Percentiles rank a stretch among this genome's conserved stretches.
Evolutionary conservation across 768 basidiomycete species (phyloP).

Genomic region (Fistulinella prunicolor): DNA sequence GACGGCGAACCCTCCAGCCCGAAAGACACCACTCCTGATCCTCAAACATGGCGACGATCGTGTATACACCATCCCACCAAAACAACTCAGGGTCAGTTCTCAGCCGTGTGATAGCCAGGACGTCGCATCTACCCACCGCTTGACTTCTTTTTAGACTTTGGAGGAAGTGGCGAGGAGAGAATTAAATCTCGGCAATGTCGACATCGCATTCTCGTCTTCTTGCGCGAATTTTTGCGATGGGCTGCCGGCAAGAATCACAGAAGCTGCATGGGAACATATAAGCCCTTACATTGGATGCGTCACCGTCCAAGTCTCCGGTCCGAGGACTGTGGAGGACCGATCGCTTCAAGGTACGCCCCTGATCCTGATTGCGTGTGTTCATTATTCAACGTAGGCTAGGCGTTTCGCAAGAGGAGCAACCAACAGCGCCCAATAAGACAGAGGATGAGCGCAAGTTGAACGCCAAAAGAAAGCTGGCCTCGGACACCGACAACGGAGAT

Average conservation of each 20-base stretch:
- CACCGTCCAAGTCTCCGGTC: constrained; percentile 7
- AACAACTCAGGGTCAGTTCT: constrained; percentile 12
- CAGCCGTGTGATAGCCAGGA: not conserved
- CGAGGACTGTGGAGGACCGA: not conserved
- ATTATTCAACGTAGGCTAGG: not conserved
- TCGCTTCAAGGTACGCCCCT: constrained; percentile 1
- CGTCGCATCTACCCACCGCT: not conserved
- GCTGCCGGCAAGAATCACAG: constrained; percentile 22
- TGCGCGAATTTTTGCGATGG: constrained; percentile 22
- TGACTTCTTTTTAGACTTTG: constrained; percentile 8
- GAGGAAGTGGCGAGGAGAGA: constrained; percentile 17
- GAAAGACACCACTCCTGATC: constrained; percentile 20
- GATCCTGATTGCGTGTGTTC: too few species aligned
- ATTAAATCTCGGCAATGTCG: constrained; percentile 18
- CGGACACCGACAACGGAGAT: not conserved
- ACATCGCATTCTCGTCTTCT: constrained; percentile 14
- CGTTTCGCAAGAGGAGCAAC: not conserved
- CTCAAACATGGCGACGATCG: constrained; percentile 13
- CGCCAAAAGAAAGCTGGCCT: not conserved
- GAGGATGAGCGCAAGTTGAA: not conserved
- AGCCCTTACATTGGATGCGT: constrained; percentile 24
- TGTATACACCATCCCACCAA: constrained; percentile 20
- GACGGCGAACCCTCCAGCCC: constrained; percentile 14
- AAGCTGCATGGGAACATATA: constrained; percentile 17
- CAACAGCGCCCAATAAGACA: not conserved